Base-by-base conservation (phyloP, 2,329 filamentous ascomycete genomes). In the Colletotrichum noveboracense region DNA sequence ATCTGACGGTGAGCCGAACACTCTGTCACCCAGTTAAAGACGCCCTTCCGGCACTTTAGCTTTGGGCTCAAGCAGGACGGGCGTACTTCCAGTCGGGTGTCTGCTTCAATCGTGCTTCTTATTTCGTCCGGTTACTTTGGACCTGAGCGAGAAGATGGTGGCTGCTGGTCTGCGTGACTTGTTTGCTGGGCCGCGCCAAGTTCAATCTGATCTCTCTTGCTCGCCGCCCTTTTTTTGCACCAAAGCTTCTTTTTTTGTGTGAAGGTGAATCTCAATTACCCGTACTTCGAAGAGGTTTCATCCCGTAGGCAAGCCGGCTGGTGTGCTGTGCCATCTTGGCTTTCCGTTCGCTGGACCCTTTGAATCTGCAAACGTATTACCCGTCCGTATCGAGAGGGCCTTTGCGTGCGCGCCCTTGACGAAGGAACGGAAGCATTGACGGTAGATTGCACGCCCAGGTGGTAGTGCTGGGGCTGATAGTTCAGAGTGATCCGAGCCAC, bases 1-100 rank as follows among this genome's bases (percentile, higher is more conserved):
- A 75, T 75, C 70, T 75, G 74, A 75, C 74, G 70, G 70, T 72
- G 70, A 75, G 70, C 74, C 74, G 74, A 75, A 75, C 64, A 66
- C 67, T 32, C 43, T 73, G 34, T 48, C 74, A 30, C 34, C 64
- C 74, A 69, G 64, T 75, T 32, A 73, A 64, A 62, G 64, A 34
- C 56, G 52, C 14, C 60, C 26, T 24, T 55, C 74, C 64, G 70
- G 58, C 65, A 69, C 64, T 69, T 65, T 73, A 67, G 64, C 61
- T 58, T 73, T 43, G 70, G 70, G 43, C 43, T 74, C 70, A 74
- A 73, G 70, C 74, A 69, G 58, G 56, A 71, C 70, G 70, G 70
- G 28, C 43, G 64, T 64, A 16, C 64, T 75, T 73, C 16, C 62
- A 68, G 69, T 75, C 74, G 70, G 74, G 64, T 69, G 56, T 73